phyloP scores from a whole-genome alignment of 176 grass and related monocot genomes.

The Oryza glaberrima region DNA sequence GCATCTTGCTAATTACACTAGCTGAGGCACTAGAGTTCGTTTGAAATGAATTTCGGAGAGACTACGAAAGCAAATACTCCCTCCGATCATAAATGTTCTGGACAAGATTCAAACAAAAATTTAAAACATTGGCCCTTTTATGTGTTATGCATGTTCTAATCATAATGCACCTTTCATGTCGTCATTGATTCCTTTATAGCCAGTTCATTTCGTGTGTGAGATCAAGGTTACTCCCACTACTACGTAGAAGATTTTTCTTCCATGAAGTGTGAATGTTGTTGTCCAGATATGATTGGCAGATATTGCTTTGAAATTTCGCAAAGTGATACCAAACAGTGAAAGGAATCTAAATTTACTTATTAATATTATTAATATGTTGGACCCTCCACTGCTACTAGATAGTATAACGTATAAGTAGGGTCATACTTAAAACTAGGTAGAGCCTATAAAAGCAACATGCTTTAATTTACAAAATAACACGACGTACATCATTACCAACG shows the following conservation, averaged over 20 bases:
- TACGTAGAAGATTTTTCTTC: background rate
- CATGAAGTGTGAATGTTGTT: background rate
- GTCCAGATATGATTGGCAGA: conserved; percentile 8
- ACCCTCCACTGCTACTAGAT: background rate
- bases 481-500: background rate
- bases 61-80: background rate
- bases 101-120: no score
- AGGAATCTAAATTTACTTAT: background rate
- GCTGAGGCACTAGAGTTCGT: no score
- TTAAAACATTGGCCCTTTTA: no score
- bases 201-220: background rate
- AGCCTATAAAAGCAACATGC: conserved; percentile 11
- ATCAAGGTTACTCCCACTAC: background rate
- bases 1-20: no score
- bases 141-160: no score
- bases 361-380: background rate
- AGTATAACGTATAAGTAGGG: no score
- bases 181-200: background rate
- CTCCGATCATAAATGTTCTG: background rate
- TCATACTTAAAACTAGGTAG: background rate
- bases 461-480: background rate
- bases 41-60: no score
- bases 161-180: background rate
- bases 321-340: conserved; percentile 11
- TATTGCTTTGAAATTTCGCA: background rate